A percentile compares a stretch with the other conserved stretches of the same genome.
Evolutionary conservation across 345 rosid species (phyloP).

Genomic region (Eucalyptus marginata): DNA sequence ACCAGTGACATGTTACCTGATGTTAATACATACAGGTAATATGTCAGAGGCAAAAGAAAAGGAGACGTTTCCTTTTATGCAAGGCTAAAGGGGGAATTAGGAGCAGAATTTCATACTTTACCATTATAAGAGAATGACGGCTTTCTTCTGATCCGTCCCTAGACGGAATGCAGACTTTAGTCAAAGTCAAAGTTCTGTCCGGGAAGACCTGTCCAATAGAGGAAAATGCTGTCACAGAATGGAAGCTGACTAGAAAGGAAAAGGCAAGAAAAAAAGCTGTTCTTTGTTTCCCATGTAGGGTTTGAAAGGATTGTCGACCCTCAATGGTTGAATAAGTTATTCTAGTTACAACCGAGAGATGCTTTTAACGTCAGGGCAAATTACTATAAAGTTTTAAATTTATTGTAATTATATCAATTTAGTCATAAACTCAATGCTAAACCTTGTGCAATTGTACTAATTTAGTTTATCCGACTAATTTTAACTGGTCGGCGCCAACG

Average conservation of each 20-base stretch:
- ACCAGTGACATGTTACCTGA: not conserved
- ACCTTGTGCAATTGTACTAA: no score
- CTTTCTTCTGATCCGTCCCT: not conserved
- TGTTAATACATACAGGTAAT: not conserved
- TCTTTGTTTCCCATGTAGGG: not conserved
- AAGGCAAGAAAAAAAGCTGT: not conserved
- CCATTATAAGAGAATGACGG: not conserved
- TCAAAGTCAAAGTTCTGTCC: not conserved
- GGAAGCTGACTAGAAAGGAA: not conserved
- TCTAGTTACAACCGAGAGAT: not conserved
- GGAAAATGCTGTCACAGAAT: not conserved
- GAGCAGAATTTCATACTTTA: not conserved
- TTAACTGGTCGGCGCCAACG: fast-evolving
- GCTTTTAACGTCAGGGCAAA: not conserved
- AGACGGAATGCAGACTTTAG: not conserved
- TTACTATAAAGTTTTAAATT: fast-evolving
- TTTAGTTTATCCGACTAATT: no score
- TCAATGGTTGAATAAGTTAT: not conserved
- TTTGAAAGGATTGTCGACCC: not conserved
- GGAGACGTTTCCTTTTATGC: not conserved
- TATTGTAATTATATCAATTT: fast-evolving
- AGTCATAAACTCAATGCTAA: fast-evolving
- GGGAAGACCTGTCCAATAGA: not conserved
- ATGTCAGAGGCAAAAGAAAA: not conserved
- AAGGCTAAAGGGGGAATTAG: not conserved